These are phyloP conservation scores for Begonia loranthoides DNA, from an alignment of 306 rosid genomes.

Conservation along the genomic window DNA sequence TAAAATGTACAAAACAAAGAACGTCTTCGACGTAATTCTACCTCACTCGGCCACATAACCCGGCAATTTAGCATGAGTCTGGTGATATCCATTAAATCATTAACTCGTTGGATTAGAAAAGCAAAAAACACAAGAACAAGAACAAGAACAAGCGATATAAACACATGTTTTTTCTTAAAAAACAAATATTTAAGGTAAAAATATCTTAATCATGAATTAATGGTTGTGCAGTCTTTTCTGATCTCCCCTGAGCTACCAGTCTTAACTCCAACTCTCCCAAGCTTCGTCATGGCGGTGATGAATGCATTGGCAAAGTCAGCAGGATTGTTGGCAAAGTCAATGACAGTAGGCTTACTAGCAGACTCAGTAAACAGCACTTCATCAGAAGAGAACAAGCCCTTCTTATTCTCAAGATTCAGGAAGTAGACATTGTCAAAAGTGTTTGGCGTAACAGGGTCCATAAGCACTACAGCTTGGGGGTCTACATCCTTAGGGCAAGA, in stretches of 20 bases:
- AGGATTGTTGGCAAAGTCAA: slow-evolving; percentile 33
- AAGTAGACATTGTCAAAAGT: slow-evolving; percentile 49
- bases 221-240: slow-evolving; percentile 41
- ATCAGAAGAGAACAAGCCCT: slow-evolving; percentile 48
- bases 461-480: slow-evolving; percentile 13
- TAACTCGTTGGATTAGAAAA: no score
- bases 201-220: slow-evolving; percentile 25
- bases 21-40: no score
- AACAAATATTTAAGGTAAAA: neutral
- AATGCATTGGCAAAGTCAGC: slow-evolving; percentile 39
- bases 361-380: slow-evolving; percentile 37
- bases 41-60: no score
- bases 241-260: slow-evolving; percentile 44
- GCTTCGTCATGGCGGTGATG: slow-evolving; percentile 50
- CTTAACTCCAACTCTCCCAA: slow-evolving; percentile 71
- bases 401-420: slow-evolving; percentile 28
- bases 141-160: no score
- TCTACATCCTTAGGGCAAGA: slow-evolving; percentile 34
- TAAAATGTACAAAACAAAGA: no score
- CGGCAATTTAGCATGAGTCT: no score
- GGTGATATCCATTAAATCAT: no score
- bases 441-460: slow-evolving; percentile 38
- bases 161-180: no score
- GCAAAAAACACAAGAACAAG: no score
- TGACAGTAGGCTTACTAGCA: slow-evolving; percentile 27